Percentiles rank a stretch among this genome's conserved stretches.
phyloP scores from a whole-genome alignment of 2,329 filamentous ascomycete genomes.

The Rutstroemia sp. region DNA sequence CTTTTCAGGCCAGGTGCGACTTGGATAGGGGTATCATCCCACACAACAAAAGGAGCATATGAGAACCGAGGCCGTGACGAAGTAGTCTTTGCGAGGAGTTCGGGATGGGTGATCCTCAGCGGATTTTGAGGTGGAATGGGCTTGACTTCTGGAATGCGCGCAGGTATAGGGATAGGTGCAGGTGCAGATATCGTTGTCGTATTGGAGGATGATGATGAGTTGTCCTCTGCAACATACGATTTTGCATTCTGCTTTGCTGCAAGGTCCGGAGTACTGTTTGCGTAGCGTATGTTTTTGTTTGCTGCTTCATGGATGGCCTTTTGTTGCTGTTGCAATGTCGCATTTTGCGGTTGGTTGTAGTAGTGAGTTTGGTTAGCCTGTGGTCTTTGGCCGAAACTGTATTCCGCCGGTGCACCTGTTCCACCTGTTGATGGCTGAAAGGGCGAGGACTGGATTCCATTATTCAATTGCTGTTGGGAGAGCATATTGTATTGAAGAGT shows the following conservation, averaged over 20 bases:
- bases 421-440: slow-evolving; percentile 18
- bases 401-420: slow-evolving; percentile 10
- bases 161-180: neutral
- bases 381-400: slow-evolving; percentile 11
- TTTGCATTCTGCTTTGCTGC: slow-evolving; percentile 7
- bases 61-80: slow-evolving; percentile 20
- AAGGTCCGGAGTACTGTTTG: slow-evolving; percentile 7
- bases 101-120: slow-evolving; percentile 22
- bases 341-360: slow-evolving; percentile 13
- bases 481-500: slow-evolving; percentile 24
- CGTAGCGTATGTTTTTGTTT: slow-evolving; percentile 14
- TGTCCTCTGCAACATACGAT: slow-evolving; percentile 10
- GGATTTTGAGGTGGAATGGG: slow-evolving; percentile 8
- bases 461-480: slow-evolving; percentile 17
- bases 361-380: slow-evolving; percentile 15
- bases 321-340: slow-evolving; percentile 13
- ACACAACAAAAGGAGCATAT: slow-evolving; percentile 25
- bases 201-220: neutral
- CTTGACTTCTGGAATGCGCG: neutral
- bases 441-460: slow-evolving; percentile 9
- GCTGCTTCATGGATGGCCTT: slow-evolving; percentile 4
- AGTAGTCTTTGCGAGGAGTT: slow-evolving; percentile 16
- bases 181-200: neutral
- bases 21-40: slow-evolving; percentile 21
- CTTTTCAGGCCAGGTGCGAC: slow-evolving; percentile 26